Evolutionary conservation across 305 asterid species (phyloP).

Genomic region (Ilex paraguariensis): DNA sequence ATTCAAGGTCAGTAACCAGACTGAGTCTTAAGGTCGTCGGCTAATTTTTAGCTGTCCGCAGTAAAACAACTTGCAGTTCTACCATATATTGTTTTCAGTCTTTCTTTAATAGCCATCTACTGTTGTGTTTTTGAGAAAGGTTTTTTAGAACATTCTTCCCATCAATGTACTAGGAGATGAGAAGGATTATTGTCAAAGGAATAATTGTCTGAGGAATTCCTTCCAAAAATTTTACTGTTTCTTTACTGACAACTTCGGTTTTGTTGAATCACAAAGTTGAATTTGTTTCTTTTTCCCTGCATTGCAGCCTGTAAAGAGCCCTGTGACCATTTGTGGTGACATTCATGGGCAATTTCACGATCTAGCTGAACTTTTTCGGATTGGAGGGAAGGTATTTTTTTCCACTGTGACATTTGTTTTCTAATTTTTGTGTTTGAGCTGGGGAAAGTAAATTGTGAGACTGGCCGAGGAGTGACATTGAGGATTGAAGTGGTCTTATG

Average conservation of each 20-base stretch:
- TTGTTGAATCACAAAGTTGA: constrained; percentile 8
- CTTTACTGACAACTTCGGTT: neutral
- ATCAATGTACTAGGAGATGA: neutral
- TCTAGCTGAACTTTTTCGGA: constrained; percentile 95
- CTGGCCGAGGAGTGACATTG: constrained; percentile 10
- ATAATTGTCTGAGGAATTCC: too few relatives aligned
- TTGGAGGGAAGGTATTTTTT: constrained; percentile 89
- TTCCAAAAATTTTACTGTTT: constrained; percentile 1
- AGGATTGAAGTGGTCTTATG: constrained; percentile 7
- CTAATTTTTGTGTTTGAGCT: constrained; percentile 7
- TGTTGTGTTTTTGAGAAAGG: neutral
- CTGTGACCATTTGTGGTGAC: constrained; percentile 83
- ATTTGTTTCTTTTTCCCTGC: constrained; percentile 20
- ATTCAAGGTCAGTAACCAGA: too few relatives aligned
- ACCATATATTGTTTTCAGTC: too few relatives aligned
- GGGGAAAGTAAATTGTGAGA: constrained; percentile 5
- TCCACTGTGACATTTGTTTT: constrained; percentile 6
- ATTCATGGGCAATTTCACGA: constrained; percentile 99
- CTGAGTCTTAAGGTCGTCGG: too few relatives aligned
- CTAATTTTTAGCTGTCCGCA: too few relatives aligned
- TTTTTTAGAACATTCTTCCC: neutral
- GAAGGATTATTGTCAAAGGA: too few relatives aligned
- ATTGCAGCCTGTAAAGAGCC: constrained; percentile 35
- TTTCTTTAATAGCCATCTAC: neutral
- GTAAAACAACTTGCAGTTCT: too few relatives aligned